Percentiles rank a stretch among this genome's conserved stretches.
These are phyloP conservation scores for Fusarium sp. DNA, from an alignment of 2,329 filamentous ascomycete species.

Conservation along the genomic window DNA sequence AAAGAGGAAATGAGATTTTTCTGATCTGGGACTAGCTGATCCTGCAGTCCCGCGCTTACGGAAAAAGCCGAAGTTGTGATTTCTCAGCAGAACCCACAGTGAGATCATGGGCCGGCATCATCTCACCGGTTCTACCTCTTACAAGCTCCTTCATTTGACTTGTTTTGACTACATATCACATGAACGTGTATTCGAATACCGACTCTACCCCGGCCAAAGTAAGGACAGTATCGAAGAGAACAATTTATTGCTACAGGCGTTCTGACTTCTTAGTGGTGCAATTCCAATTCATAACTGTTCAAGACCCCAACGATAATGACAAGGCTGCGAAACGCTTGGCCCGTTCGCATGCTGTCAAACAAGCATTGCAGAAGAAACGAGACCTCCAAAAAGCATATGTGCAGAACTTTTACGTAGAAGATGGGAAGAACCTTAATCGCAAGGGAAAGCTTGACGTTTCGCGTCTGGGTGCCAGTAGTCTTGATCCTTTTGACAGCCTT, in stretches of 20 bases:
- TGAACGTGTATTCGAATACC: rapidly evolving
- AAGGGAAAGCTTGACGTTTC: too few species aligned
- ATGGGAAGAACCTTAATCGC: background rate
- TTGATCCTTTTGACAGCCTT: slow-evolving; percentile 33
- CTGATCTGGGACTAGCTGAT: background rate
- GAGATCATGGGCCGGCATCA: background rate
- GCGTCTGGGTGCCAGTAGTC: background rate
- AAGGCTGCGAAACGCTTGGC: slow-evolving; percentile 15
- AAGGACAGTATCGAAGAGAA: too few species aligned
- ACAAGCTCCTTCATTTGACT: background rate
- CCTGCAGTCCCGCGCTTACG: rapidly evolving
- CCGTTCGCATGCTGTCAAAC: slow-evolving; percentile 36
- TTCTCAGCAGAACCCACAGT: slow-evolving; percentile 7
- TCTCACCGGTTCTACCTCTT: background rate
- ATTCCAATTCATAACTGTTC: slow-evolving; percentile 36
- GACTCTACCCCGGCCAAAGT: rapidly evolving
- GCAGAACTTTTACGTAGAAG: slow-evolving; percentile 20
- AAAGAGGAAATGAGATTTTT: slow-evolving; percentile 9
- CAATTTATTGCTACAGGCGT: too few species aligned
- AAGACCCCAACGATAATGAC: background rate
- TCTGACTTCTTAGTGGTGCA: slow-evolving; percentile 10
- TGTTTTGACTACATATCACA: too few species aligned
- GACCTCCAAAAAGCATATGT: slow-evolving; percentile 1
- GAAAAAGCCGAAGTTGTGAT: background rate
- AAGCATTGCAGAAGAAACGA: slow-evolving; percentile 29